phyloP scores from a whole-genome alignment of 2,329 filamentous ascomycete genomes.

The Cadophora luteo-olivacea region DNA sequence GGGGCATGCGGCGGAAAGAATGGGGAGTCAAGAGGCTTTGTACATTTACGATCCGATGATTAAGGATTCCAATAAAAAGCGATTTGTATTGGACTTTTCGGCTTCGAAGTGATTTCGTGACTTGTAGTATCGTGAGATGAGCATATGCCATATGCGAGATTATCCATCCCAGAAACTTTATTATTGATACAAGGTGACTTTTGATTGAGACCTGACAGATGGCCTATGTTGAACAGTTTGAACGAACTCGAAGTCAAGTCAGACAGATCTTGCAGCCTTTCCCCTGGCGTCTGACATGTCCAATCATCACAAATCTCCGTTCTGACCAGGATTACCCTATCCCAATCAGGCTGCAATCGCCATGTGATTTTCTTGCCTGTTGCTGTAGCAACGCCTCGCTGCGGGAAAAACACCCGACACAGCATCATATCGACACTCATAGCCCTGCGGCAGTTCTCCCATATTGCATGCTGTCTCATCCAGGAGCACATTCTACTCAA shows the following conservation, averaged over 20 bases:
- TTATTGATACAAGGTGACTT: not conserved
- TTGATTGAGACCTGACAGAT: not conserved
- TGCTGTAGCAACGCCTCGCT: conserved; percentile 3
- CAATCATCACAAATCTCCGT: conserved; percentile 16
- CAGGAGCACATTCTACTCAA: not conserved
- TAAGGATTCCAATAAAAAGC: conserved; percentile 33
- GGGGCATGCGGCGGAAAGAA: conserved; percentile 11
- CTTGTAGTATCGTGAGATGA: conserved; percentile 5
- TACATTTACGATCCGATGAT: conserved; percentile 41
- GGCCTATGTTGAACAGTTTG: not conserved
- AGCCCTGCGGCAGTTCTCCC: not conserved
- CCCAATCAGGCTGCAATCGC: not conserved
- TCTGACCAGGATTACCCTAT: conserved; percentile 3
- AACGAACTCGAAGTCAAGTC: not conserved
- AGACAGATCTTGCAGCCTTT: not conserved
- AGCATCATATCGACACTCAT: not conserved
- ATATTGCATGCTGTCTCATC: not conserved
- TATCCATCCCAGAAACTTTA: no score
- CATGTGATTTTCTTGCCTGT: not conserved
- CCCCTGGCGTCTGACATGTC: not conserved
- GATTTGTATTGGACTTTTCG: conserved; percentile 19
- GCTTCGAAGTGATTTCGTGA: conserved; percentile 22
- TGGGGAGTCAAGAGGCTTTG: conserved; percentile 27
- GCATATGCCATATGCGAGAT: not conserved
- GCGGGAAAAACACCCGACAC: conserved; percentile 11